A percentile compares a stretch with the other conserved stretches of the same genome.
These are phyloP conservation scores for Leishmania braziliensis DNA, from an alignment of 208 protist genomes.

Conservation along the genomic window DNA sequence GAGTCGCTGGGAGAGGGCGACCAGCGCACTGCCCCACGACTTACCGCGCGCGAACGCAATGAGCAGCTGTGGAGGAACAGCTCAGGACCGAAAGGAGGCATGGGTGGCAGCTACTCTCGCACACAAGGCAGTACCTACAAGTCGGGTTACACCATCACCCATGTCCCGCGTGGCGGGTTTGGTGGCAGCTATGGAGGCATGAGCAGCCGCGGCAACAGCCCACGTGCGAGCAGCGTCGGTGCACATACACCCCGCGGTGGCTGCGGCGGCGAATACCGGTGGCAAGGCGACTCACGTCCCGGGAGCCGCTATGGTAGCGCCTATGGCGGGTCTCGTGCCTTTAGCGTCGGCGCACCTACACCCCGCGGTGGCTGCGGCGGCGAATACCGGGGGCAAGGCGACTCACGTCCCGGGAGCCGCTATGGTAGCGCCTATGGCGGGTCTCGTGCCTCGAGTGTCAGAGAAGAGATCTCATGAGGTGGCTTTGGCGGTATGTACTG, in stretches of 20 bases:
- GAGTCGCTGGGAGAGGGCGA: background rate
- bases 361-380: constrained; percentile 18
- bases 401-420: constrained; percentile 12
- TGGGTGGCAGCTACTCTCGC: constrained; percentile 12
- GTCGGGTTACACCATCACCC: too few species aligned
- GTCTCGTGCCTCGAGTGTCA: too few species aligned
- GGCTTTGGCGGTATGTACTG: too few species aligned
- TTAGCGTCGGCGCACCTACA: constrained; percentile 10
- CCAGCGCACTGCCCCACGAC: background rate
- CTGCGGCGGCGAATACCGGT: constrained; percentile 17
- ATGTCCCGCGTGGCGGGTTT: background rate
- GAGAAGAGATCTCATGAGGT: too few species aligned
- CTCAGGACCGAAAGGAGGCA: constrained; percentile 9
- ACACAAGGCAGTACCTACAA: background rate
- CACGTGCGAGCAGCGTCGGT: constrained; percentile 3
- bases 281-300: too few species aligned
- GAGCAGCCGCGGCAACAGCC: constrained; percentile 2
- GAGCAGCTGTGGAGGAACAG: background rate
- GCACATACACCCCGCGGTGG: constrained; percentile 9
- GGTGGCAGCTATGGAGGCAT: background rate
- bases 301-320: too few species aligned
- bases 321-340: constrained; percentile 6
- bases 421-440: constrained; percentile 9
- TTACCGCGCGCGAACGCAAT: background rate
- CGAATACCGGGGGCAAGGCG: background rate